Evolutionary conservation across 768 basidiomycete species (phyloP), one percentile per base, ranked within the genome.

Genomic region (Fistulinella prunicolor): DNA sequence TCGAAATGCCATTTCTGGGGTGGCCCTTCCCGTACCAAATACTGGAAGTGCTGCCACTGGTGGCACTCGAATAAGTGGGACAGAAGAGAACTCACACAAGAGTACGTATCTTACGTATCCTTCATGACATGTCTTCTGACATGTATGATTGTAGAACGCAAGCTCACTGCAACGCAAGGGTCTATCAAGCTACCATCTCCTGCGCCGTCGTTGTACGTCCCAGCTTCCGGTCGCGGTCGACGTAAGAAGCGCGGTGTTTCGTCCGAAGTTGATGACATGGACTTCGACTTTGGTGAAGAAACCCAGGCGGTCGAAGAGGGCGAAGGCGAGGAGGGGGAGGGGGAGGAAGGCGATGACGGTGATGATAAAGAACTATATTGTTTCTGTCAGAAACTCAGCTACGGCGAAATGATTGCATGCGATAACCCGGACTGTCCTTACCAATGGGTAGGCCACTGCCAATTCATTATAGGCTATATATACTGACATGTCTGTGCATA

Each of bases 321-420:
- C 4, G 65, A 67, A 38, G 66, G 58, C 20, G 66, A 69, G 19
- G 66, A 65, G 46, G 69, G 52, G 1, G 73, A 71, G n/a, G 72
- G 66, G 1, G 74, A 74, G 23, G 77, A 70, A 35, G 72, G 67
- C 14, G 80, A 75, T n/a, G 77, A 75, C 42, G 75, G 68, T 2
- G 80, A 80, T 56, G 80, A 84, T 63, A 76, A 81, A 59, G 71
- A 72, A 44, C 54, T 81, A 5, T 85, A 85, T 51, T 85, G 83
- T 64, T 75, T 76, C 66, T 85, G 83, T 62, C 77, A 77, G 55
- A 78, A 80, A 59, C 72, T 76, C 54, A 80, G 77, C 41, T 83
- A 81, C 55, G 83, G 83, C 41, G 82, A 80, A 68, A 83, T 83
- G 82, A 80, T 83, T 50, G 82, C 74, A 30, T 83, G 82, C 57